Evolutionary conservation across 2,329 filamentous ascomycete genomes (phyloP).

Genomic region (Cercospora janseana): DNA sequence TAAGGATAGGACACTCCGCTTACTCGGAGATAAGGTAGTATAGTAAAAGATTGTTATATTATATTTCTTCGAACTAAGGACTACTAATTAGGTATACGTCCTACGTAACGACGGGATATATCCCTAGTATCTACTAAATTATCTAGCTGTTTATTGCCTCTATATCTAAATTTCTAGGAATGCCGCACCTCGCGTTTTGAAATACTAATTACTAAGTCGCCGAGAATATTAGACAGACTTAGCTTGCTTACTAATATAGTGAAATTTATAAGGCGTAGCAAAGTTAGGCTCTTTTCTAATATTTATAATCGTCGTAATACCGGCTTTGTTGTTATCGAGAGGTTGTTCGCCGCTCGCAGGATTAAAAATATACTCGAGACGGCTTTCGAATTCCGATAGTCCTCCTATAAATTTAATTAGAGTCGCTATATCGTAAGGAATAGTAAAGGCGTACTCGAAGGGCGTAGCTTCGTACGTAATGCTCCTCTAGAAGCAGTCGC

Average conservation of each 20-base stretch:
- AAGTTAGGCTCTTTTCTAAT: constrained; percentile 39
- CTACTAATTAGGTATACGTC: constrained; percentile 37
- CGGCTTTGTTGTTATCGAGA: constrained; percentile 38
- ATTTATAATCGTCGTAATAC: constrained; percentile 40
- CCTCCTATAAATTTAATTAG: constrained; percentile 48
- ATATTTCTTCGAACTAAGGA: constrained; percentile 34
- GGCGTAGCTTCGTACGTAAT: constrained; percentile 46
- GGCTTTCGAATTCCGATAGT: constrained; percentile 38
- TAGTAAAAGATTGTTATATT: too few species aligned
- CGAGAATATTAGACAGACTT: constrained; percentile 32
- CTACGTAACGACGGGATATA: constrained; percentile 37
- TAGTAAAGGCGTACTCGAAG: constrained; percentile 47
- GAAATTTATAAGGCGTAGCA: constrained; percentile 37
- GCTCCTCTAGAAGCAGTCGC: constrained; percentile 43
- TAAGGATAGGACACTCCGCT: too few species aligned
- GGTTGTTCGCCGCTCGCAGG: constrained; percentile 39
- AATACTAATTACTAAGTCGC: constrained; percentile 32
- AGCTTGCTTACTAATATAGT: constrained; percentile 36
- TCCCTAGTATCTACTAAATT: constrained; percentile 37
- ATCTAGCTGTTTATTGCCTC: constrained; percentile 37
- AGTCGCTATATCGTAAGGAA: constrained; percentile 45
- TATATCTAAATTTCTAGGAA: constrained; percentile 37
- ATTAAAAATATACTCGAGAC: constrained; percentile 45
- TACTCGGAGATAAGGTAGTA: too few species aligned
- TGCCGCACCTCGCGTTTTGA: constrained; percentile 33